Evolutionary conservation across 2,329 filamentous ascomycete genomes (phyloP), one percentile per base, ranked within the genome.

Genomic region (Apiospora pterosperma): DNA sequence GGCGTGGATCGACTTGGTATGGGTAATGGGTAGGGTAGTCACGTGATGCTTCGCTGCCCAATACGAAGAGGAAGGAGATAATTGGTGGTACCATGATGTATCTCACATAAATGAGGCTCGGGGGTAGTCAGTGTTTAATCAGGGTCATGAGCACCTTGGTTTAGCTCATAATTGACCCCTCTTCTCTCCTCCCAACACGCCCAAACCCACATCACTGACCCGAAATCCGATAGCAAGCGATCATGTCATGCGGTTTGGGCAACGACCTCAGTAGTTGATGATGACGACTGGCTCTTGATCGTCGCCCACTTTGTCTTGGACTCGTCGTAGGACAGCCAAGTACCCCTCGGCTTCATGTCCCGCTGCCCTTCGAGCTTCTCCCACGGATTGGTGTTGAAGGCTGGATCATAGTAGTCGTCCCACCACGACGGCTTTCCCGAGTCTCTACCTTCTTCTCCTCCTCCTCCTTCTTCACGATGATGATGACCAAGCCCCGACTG

Each of bases 321-420:
- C 66, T 70, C 71, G 59, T 75, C 73, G 71, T 67, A 76, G 14
- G 74, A 65, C 36, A 83, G 67, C 85, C 85, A 89, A 0, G 69
- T 72, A 2, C 82, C 84, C 16, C 73, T 73, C 1, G 82, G 66
- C 42, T 76, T 68, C 59, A 89, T 68, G 0, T 82, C 81, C 28
- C 75, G 75, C 7, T 74, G 69, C 69, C 78, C 77, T 74, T 90
- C 87, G 23, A 90, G 76, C 10, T 73, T 75, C 61, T 82, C 84
- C 91, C 91, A 94, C 0, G 91, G 91, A 73, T 94, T 92, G 73
- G 89, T 83, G 69, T 92, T 87, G 67, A 89, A 91, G 65, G 81
- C 84, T 0, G 86, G 84, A 65, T 92, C 85, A 75, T 92, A 93
- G 75, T 91, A 92, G 39, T 82, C 87, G 42, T 83, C 78, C 76